Percentiles rank a stretch among this genome's conserved stretches.
Conservation (phyloP, 768 basidiomycete genomes). For the Podaxis sp. region DNA sequence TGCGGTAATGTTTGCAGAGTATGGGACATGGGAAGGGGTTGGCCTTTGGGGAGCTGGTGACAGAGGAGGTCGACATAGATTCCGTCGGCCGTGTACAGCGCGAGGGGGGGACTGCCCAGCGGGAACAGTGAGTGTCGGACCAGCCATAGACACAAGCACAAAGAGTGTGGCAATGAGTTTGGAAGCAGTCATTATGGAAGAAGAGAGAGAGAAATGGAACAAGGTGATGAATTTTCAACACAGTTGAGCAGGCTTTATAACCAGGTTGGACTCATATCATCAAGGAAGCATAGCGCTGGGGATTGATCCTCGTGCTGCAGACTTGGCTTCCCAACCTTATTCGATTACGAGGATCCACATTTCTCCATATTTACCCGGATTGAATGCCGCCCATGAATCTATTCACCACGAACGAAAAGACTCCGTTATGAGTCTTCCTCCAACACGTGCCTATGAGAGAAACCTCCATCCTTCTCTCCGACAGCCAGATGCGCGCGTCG, state of each 20-base stretch:
- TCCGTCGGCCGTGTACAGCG: slow-evolving; percentile 6
- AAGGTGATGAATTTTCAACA: slow-evolving; percentile 6
- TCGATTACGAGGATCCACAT: slow-evolving; percentile 11
- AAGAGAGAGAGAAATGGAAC: slow-evolving; percentile 7
- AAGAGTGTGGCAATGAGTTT: slow-evolving; percentile 18
- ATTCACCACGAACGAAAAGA: background rate
- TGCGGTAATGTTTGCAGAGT: background rate
- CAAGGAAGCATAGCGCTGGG: slow-evolving; percentile 3
- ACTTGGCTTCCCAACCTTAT: slow-evolving; percentile 4
- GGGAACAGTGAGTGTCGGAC: slow-evolving; percentile 19
- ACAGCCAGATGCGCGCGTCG: slow-evolving; percentile 23
- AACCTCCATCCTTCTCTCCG: background rate
- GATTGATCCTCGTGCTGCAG: slow-evolving; percentile 8
- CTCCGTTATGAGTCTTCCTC: background rate
- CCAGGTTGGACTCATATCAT: background rate
- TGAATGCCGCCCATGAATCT: background rate
- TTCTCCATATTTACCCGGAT: slow-evolving; percentile 2
- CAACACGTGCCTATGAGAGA: slow-evolving; percentile 3
- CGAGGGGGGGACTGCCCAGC: slow-evolving; percentile 16
- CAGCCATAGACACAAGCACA: slow-evolving; percentile 19
- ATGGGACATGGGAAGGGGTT: background rate
- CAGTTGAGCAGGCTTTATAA: slow-evolving; percentile 8
- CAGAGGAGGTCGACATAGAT: slow-evolving; percentile 21
- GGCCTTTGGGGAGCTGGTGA: slow-evolving; percentile 5
- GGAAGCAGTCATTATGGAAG: slow-evolving; percentile 17